Conservation (phyloP, 2,329 filamentous ascomycete genomes). For the Talaromyces rugulosus region DNA sequence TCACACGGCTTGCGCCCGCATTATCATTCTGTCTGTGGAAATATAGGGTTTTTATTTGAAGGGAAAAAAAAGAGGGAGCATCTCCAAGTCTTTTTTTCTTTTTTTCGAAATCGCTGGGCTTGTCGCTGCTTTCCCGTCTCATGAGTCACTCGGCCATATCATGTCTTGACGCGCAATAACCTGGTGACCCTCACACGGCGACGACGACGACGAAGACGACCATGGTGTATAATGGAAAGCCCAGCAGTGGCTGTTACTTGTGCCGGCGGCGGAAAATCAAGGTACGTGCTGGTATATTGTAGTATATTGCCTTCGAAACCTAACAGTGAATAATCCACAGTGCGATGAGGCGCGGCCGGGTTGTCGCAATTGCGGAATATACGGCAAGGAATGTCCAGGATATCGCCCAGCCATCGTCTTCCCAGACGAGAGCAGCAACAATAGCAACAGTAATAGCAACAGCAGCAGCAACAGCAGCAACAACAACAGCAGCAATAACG, state of each 20-base stretch:
- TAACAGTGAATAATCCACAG: neutral
- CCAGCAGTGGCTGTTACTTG: constrained; percentile 36
- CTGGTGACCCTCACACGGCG: constrained; percentile 8
- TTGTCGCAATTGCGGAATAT: constrained; percentile 33
- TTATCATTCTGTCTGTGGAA: neutral
- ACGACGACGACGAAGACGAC: constrained; percentile 6
- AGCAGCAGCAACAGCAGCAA: neutral
- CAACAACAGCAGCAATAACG: neutral
- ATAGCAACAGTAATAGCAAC: constrained; percentile 6
- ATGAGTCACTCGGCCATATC: neutral
- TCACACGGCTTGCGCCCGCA: neutral
- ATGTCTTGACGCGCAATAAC: constrained; percentile 4
- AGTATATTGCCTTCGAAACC: neutral
- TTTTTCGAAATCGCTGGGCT: neutral
- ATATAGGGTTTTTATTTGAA: neutral
- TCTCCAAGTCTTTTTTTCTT: neutral
- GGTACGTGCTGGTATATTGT: constrained; percentile 19
- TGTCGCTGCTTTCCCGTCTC: neutral
- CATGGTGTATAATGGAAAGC: constrained; percentile 40
- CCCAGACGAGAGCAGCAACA: constrained; percentile 30
- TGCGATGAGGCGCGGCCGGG: constrained; percentile 34
- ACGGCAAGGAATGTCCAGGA: constrained; percentile 34
- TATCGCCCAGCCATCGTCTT: constrained; percentile 33
- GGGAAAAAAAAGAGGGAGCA: too few species aligned
- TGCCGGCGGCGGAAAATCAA: constrained; percentile 39